Percentiles rank a stretch among this genome's conserved stretches.
Evolutionary conservation across 495 filamentous ascomycete genomes (phyloP).

Genomic region (Niebla homalea): DNA sequence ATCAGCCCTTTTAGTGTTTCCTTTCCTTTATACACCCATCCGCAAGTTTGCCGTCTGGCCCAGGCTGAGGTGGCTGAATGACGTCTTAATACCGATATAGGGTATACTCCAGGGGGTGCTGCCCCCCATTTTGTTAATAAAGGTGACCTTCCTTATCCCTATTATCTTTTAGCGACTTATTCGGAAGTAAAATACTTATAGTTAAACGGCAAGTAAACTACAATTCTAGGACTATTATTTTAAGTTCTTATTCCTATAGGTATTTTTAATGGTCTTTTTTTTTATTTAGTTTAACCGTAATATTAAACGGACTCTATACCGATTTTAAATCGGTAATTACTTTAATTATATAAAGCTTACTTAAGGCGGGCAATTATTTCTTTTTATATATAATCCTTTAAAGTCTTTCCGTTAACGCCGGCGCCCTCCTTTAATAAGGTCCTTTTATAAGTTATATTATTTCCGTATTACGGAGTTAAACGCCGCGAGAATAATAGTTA

Average conservation of each 20-base stretch:
- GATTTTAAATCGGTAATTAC: not conserved
- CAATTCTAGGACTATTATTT: not conserved
- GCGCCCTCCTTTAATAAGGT: not conserved
- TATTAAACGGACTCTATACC: not conserved
- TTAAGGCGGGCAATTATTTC: too few species aligned
- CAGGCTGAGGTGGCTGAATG: not conserved
- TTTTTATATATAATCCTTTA: not conserved
- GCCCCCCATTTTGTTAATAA: not conserved
- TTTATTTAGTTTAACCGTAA: not conserved
- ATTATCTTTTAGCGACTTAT: not conserved
- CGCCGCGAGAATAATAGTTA: not conserved
- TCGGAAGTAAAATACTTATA: conserved; percentile 1
- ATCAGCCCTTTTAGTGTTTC: too few species aligned
- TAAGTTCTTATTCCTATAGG: not conserved
- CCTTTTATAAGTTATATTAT: not conserved
- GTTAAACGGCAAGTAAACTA: not conserved
- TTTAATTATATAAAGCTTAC: not conserved
- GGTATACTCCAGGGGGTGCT: too few species aligned
- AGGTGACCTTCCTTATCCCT: not conserved
- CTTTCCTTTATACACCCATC: too few species aligned
- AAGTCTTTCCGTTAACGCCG: not conserved
- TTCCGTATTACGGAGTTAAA: not conserved
- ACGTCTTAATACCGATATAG: not conserved
- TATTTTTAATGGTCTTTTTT: not conserved
- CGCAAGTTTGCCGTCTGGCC: not conserved